Conservation (phyloP, 2,329 filamentous ascomycete genomes). For the Microdochium nivale region DNA sequence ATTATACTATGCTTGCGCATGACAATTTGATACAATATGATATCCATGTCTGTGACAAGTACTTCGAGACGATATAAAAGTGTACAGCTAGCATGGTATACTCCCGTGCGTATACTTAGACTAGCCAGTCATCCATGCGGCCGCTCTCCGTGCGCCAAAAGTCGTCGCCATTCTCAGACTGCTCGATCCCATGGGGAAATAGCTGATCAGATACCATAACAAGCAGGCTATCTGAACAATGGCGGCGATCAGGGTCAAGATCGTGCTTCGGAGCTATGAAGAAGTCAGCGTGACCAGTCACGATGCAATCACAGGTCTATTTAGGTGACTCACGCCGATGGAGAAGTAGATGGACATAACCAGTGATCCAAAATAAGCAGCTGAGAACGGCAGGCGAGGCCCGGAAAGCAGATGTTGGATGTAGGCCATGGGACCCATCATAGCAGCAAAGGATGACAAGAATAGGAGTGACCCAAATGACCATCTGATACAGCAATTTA, state of each 20-base stretch:
- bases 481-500: slow-evolving; percentile 57
- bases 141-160: slow-evolving; percentile 76
- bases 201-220: slow-evolving; percentile 90
- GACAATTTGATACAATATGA: not conserved
- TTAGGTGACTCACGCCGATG: slow-evolving; percentile 63
- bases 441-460: slow-evolving; percentile 81
- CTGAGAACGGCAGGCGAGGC: slow-evolving; percentile 82
- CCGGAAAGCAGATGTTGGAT: slow-evolving; percentile 75
- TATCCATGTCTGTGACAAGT: not conserved
- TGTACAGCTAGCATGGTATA: slow-evolving; percentile 26
- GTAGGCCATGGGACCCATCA: slow-evolving; percentile 87
- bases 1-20: not conserved
- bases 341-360: slow-evolving; percentile 85
- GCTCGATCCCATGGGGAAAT: slow-evolving; percentile 93
- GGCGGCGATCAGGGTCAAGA: slow-evolving; percentile 78
- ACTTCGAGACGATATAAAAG: not conserved
- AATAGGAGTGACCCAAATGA: slow-evolving; percentile 87
- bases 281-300: slow-evolving; percentile 9
- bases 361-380: slow-evolving; percentile 91
- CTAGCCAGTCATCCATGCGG: slow-evolving; percentile 81
- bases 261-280: slow-evolving; percentile 66
- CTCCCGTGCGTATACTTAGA: not conserved
- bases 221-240: slow-evolving; percentile 77
- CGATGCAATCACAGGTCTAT: too few relatives aligned
- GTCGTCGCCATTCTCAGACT: slow-evolving; percentile 79